Conservation (phyloP, 768 basidiomycete species). For the Tricholoma sp. region DNA sequence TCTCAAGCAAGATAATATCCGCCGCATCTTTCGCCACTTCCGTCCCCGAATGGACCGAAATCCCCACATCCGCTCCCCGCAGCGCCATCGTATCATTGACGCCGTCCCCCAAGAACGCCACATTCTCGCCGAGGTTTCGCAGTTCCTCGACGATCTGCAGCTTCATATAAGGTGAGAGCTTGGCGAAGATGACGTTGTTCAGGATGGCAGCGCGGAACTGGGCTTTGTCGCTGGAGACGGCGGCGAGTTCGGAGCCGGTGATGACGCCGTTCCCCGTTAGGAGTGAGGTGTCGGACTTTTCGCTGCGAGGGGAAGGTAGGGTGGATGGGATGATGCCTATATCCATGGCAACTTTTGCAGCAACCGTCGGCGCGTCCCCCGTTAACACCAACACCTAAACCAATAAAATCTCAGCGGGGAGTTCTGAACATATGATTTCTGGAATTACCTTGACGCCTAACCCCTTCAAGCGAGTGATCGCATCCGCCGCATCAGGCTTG, state of each 20-base stretch:
- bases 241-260: neutral
- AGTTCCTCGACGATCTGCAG: neutral
- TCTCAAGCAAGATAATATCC: neutral
- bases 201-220: neutral
- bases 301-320: neutral
- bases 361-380: neutral
- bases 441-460: neutral
- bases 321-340: neutral
- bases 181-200: neutral
- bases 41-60: neutral
- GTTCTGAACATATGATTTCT: too few relatives aligned
- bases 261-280: neutral
- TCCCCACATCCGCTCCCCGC: neutral
- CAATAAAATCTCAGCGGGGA: neutral
- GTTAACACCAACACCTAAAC: neutral
- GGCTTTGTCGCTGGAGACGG: neutral
- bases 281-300: neutral
- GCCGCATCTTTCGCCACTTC: neutral
- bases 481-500: neutral
- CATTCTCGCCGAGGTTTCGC: neutral
- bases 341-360: neutral
- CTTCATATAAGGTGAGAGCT: neutral
- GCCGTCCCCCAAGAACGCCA: neutral
- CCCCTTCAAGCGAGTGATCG: neutral
- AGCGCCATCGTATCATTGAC: neutral